Evolutionary conservation across 768 basidiomycete genomes (phyloP).

Genomic region (Mycena sanguinolenta): DNA sequence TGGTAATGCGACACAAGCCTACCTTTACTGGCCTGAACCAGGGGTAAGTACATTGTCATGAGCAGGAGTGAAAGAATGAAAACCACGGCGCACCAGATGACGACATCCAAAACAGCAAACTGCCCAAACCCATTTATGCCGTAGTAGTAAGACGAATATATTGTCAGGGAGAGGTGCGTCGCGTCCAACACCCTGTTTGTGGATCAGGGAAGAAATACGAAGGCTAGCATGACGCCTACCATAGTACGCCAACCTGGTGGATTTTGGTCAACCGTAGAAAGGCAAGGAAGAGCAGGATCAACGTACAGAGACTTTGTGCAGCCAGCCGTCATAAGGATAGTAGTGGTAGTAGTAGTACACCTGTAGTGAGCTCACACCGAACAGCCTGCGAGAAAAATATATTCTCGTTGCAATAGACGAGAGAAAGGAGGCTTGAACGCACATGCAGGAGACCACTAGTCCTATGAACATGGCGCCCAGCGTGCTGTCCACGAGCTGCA

Average conservation of each 20-base stretch:
- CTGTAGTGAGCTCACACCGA: conserved; percentile 34
- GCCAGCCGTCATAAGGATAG: conserved; percentile 21
- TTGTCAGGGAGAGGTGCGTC: conserved; percentile 46
- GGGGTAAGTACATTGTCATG: background rate
- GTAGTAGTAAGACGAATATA: conserved; percentile 54
- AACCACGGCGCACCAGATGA: conserved; percentile 49
- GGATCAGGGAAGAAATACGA: background rate
- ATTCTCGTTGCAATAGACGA: background rate
- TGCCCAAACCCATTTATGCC: conserved; percentile 53
- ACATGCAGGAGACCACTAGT: conserved; percentile 30
- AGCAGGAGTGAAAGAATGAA: background rate
- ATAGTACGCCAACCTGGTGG: conserved; percentile 20
- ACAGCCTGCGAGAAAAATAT: conserved; percentile 13
- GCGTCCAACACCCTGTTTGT: conserved; percentile 22
- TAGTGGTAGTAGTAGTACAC: conserved; percentile 35
- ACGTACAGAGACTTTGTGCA: conserved; percentile 31
- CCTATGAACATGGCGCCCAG: conserved; percentile 35
- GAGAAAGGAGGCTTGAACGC: background rate
- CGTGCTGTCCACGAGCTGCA: conserved; percentile 29
- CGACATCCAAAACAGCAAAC: conserved; percentile 37
- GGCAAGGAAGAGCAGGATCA: too few relatives aligned
- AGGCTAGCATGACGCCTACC: background rate
- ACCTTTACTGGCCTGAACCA: conserved; percentile 51
- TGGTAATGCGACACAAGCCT: background rate
- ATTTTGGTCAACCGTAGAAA: background rate